phyloP scores from a whole-genome alignment of 306 rosid species.

The Cucumis sativus region Cucumber_9930_V3 NC_026660.2:1603501-1604000 shows the following conservation, averaged over 20 bases:
- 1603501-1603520: constrained; percentile 92
- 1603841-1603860: constrained; percentile 71
- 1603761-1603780: constrained; percentile 92
- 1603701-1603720: constrained; percentile 87
- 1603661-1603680: constrained; percentile 77
- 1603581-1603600: constrained; percentile 86
- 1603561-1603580: constrained; percentile 96
- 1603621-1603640: constrained; percentile 99
- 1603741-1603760: constrained; percentile 96
- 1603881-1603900: constrained; percentile 70
- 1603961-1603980: constrained; percentile 75
- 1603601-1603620: constrained; percentile 94
- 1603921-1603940: constrained; percentile 85
- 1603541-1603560: constrained; percentile 70
- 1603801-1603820: constrained; percentile 93
- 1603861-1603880: constrained; percentile 95
- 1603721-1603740: constrained; percentile 98
- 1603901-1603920: constrained; percentile 83
- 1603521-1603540: constrained; percentile 76
- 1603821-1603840: constrained; percentile 76
- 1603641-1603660: constrained; percentile 84
- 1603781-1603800: constrained; percentile 90
- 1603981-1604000: constrained; percentile 91
- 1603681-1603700: constrained; percentile 95
- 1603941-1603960: constrained; percentile 82